Evolutionary conservation across 2,329 filamentous ascomycete species (phyloP), one percentile per base, ranked within the genome.

Genomic region (Curvularia eragrostidis): DNA sequence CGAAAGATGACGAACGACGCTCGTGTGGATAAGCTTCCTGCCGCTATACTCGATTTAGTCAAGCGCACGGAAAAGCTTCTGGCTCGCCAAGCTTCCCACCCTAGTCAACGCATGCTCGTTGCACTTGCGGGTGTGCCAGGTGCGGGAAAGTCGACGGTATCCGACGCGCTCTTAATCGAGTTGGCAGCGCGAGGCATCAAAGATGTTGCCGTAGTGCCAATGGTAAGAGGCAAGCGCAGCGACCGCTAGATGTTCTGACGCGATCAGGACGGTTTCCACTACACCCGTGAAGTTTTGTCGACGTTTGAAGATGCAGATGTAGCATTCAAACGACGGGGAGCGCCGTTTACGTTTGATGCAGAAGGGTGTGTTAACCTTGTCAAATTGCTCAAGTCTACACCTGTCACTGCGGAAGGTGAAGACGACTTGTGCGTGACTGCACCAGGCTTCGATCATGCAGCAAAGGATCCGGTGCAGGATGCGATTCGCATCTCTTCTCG

Each of bases 91-190:
- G 53, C 58, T 28, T 55, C 56, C 42, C 13, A 65, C 28, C 62
- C 68, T 42, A 57, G 54, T 56, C 64, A 64, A 36, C 66, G 68
- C 23, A 61, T 66, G 44, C 64, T 72, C 23, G 54, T 72, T 50
- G 67, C 62, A 46, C 64, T 72, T 42, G 69, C 69, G 8, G 68
- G 68, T 34, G 68, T 72, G 34, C 69, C 68, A 18, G 69, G 69
- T 12, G 66, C 67, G 6, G 69, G 69, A 15, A 71, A 71, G 48
- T 69, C 66, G 5, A 72, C 68, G 3, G 66, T 72, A 12, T 70
- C 67, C 19, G 46, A 63, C 26, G 64, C 63, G 34, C 50, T 72
- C 36, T 19, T 69, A 34, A 38, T 58, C 6, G 67, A 71, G 51
- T 64, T 71, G 43, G 63, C 57, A 43, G 34, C 48, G 3, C 64